Evolutionary conservation across 768 basidiomycete genomes (phyloP).

Genomic region (Termitomyces sp.): DNA sequence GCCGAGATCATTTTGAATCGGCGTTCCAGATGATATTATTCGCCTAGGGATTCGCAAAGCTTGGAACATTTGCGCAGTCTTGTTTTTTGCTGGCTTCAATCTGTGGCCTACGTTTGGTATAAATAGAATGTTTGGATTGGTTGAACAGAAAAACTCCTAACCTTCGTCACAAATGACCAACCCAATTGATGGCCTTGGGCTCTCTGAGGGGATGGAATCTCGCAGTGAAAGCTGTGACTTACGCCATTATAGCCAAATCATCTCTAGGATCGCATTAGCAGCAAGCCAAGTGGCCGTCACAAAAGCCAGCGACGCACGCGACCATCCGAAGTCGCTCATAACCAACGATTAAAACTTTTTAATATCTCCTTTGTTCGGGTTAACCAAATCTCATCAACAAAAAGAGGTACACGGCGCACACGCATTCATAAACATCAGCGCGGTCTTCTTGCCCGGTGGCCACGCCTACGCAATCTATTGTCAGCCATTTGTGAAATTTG

Average conservation of each 20-base stretch:
- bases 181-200: conserved; percentile 77
- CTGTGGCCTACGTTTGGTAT: conserved; percentile 62
- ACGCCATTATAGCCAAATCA: conserved; percentile 63
- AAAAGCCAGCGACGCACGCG: conserved; percentile 39
- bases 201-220: conserved; percentile 1
- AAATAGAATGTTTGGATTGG: not conserved
- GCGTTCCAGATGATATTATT: conserved; percentile 92
- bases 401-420: conserved; percentile 25
- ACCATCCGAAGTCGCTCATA: conserved; percentile 87
- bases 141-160: conserved; percentile 12
- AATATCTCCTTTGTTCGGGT: conserved; percentile 44
- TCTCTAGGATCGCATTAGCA: conserved; percentile 9
- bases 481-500: conserved; percentile 93
- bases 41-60: conserved; percentile 68
- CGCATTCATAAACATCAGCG: conserved; percentile 75
- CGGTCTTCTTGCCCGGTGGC: conserved; percentile 35
- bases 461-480: conserved; percentile 42
- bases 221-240: conserved; percentile 15
- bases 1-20: conserved; percentile 92
- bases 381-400: not conserved
- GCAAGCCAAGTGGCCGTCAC: not conserved
- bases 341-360: conserved; percentile 89
- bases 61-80: conserved; percentile 85
- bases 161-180: conserved; percentile 97
- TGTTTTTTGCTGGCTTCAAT: conserved; percentile 86